phyloP scores from a whole-genome alignment of 2,329 filamentous ascomycete species.

The Gaeumannomyces sp. region DNA sequence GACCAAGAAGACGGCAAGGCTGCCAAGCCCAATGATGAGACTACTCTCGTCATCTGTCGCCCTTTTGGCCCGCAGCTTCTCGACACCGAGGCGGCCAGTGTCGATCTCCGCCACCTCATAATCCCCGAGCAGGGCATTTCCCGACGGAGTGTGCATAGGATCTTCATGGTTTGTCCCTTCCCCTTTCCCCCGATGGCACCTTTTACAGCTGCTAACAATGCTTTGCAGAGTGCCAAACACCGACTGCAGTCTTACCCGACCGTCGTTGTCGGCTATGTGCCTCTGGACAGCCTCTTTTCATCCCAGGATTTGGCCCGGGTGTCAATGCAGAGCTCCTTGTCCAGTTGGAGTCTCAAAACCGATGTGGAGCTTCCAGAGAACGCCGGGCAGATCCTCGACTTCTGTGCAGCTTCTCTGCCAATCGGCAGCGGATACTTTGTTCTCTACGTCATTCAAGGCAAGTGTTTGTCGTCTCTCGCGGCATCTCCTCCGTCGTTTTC shows the following conservation, averaged over 20 bases:
- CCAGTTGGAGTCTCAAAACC: not conserved
- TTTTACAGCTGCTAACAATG: not conserved
- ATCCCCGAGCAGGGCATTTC: not conserved
- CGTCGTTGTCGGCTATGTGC: slow-evolving; percentile 2
- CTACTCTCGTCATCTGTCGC: not conserved
- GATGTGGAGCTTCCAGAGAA: not conserved
- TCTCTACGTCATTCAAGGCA: not conserved
- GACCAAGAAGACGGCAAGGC: not conserved
- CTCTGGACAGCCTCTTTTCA: not conserved
- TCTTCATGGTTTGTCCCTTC: slow-evolving; percentile 1
- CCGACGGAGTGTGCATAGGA: not conserved
- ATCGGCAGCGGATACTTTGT: slow-evolving; percentile 1
- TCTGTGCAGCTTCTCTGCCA: not conserved
- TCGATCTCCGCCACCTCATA: not conserved
- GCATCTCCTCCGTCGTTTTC: not conserved
- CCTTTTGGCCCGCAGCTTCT: not conserved
- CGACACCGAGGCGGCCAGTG: not conserved
- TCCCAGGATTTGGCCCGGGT: not conserved
- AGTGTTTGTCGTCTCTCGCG: too few species aligned
- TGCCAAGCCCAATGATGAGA: not conserved
- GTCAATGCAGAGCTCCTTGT: not conserved
- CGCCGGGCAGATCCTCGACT: not conserved
- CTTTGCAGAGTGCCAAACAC: not conserved
- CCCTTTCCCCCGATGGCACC: not conserved
- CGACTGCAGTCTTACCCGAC: slow-evolving; percentile 1